Evolutionary conservation across 2,329 filamentous ascomycete genomes (phyloP).

Genomic region (Neonectria sp.): DNA sequence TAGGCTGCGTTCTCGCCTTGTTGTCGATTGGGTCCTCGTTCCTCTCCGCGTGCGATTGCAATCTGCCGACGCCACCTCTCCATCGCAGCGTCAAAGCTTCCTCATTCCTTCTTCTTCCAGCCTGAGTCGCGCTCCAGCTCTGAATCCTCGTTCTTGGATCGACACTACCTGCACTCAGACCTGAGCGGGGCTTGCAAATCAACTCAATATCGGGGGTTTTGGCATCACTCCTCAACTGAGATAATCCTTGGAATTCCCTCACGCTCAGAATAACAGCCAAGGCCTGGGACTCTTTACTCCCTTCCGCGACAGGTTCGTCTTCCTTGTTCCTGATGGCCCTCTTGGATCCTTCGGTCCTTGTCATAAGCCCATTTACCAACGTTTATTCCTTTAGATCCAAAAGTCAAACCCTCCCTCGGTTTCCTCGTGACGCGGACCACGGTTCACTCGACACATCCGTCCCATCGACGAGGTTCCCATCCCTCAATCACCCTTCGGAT

Average conservation of each 20-base stretch:
- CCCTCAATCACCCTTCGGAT: neutral
- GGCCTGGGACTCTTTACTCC: neutral
- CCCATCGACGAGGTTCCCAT: neutral
- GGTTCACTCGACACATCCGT: neutral
- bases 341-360: conserved; percentile 9
- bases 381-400: conserved; percentile 12
- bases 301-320: conserved; percentile 18
- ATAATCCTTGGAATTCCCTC: conserved; percentile 1
- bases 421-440: neutral
- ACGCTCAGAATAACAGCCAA: neutral
- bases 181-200: neutral
- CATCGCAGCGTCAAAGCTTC: conserved; percentile 12
- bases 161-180: neutral
- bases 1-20: conserved; percentile 4
- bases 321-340: conserved; percentile 2
- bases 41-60: conserved; percentile 10
- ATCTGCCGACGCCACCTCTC: conserved; percentile 11
- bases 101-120: neutral
- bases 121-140: neutral
- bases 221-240: conserved; percentile 4
- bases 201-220: conserved; percentile 12
- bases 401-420: neutral
- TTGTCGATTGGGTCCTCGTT: conserved; percentile 20
- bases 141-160: conserved; percentile 2
- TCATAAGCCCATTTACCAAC: conserved; percentile 15